These are phyloP conservation scores for Cystofilobasidium bisporidii DNA, from an alignment of 768 basidiomycete species.

Conservation along the genomic window DNA sequence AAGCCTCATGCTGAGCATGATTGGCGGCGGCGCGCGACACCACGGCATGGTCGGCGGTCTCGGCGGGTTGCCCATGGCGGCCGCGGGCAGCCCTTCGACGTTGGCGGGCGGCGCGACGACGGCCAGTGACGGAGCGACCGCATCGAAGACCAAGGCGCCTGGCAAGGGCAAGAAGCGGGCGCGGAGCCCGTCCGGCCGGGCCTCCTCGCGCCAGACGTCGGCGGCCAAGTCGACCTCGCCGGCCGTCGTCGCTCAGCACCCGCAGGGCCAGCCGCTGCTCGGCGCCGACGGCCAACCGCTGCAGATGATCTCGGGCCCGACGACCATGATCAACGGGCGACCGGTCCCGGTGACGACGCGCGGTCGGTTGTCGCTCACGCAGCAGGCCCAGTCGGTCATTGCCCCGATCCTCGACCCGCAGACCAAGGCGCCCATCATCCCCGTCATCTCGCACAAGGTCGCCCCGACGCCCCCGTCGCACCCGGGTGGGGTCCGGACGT, in stretches of 20 bases:
- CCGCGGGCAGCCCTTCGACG: too few relatives aligned
- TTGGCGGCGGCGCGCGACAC: background rate
- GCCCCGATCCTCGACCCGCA: background rate
- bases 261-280: background rate
- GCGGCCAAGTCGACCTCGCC: background rate
- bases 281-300: background rate
- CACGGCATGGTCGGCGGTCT: background rate
- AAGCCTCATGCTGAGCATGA: background rate
- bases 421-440: conserved; percentile 21
- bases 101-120: too few relatives aligned
- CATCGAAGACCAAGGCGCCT: too few relatives aligned
- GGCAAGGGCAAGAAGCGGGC: background rate
- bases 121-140: too few relatives aligned
- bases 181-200: background rate
- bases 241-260: background rate
- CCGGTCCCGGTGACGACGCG: conserved; percentile 7
- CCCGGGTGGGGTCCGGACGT: conserved; percentile 42
- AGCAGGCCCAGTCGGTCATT: background rate
- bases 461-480: conserved; percentile 28
- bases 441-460: conserved; percentile 30
- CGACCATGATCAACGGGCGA: conserved; percentile 4
- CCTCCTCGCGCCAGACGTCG: background rate
- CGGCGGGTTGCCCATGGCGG: background rate
- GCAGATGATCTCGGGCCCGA: conserved; percentile 4
- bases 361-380: conserved; percentile 8